Percentiles rank a stretch among this genome's conserved stretches.
Conservation (phyloP, 2,329 filamentous ascomycete species). For the Polychaeton citri region DNA sequence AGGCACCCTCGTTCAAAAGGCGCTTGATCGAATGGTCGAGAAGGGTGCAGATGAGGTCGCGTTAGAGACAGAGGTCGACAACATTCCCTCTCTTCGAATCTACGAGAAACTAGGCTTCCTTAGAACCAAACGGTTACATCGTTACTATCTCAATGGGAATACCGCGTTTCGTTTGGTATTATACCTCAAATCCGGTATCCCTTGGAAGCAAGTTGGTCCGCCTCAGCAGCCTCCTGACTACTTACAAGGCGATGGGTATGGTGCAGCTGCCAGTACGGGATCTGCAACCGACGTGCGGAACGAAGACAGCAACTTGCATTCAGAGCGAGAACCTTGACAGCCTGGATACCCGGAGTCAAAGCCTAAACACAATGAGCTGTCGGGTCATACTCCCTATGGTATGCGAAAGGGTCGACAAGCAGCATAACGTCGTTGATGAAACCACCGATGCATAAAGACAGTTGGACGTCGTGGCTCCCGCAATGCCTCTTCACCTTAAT, state of each 20-base stretch:
- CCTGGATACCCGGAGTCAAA: too few relatives aligned
- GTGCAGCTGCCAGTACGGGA: background rate
- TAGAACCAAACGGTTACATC: slow-evolving; percentile 79
- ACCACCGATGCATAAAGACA: too few relatives aligned
- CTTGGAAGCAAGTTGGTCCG: slow-evolving; percentile 24
- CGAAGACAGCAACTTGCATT: too few relatives aligned
- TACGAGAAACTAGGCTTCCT: slow-evolving; percentile 91
- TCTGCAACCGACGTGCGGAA: background rate
- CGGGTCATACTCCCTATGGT: too few relatives aligned
- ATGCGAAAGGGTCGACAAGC: too few relatives aligned
- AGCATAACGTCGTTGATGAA: too few relatives aligned
- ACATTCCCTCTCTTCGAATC: slow-evolving; percentile 75
- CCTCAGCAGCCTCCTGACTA: slow-evolving; percentile 12
- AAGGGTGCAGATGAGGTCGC: slow-evolving; percentile 85
- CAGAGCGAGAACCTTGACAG: too few relatives aligned
- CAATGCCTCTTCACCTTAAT: too few relatives aligned
- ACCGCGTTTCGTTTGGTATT: slow-evolving; percentile 83
- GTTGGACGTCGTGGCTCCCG: too few relatives aligned
- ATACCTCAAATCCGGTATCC: slow-evolving; percentile 53
- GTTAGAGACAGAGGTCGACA: slow-evolving; percentile 89
- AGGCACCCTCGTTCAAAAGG: slow-evolving; percentile 74
- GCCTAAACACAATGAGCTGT: too few relatives aligned
- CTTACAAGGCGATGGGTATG: background rate
- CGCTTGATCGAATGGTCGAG: slow-evolving; percentile 80
- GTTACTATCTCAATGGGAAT: slow-evolving; percentile 94